Evolutionary conservation across 805 yeast genomes (phyloP), one percentile per base, ranked within the genome.

Genomic region (Pichia insulana): DNA sequence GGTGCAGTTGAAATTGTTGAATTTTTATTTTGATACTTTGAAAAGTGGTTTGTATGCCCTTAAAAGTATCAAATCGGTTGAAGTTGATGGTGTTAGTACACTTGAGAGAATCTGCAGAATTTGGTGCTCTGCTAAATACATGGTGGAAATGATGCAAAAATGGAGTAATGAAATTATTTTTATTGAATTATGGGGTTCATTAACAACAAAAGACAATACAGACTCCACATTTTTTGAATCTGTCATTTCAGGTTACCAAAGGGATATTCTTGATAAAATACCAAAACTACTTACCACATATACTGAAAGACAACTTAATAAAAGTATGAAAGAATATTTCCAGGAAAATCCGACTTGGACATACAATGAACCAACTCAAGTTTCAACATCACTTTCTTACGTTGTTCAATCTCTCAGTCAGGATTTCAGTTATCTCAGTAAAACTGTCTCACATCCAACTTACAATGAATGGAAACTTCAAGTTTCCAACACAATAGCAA

Each of bases 1-100:
- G 18, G 72, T 82, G 35, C 89, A 82, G 55, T 55, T 80, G 35
- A 64, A 67, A 19, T 53, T 83, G 22, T 52, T 82, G 22, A 81
- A 79, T 40, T 61, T 61, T 33, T 81, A 78, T 53, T 67, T 64
- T 46, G 65, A 62, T 7, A 62, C 63, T 12, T 55, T 78, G 31
- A 58, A 64, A 30, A 64, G 61, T 12, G 66, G 71, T 13, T 59
- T 70, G 26, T 62, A 64, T 27, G 67, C 68, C 2, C 68, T 73
- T 47, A 71, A 71, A 67, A 13, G 51, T 49, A 50, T 59, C 55
- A 48, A 54, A 43, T 41, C 34, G 13, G 46, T 41, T 4, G 17
- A 32, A n/a, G 37, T 37, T 16, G 54, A 53, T 32, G 57, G 51
- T 19, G 43, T 59, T 3, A 47, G 55, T 20, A 46, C 50, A 4